Base-by-base conservation (phyloP, 1,284 basidiomycete genomes). In the Tylopilus sp. region DNA sequence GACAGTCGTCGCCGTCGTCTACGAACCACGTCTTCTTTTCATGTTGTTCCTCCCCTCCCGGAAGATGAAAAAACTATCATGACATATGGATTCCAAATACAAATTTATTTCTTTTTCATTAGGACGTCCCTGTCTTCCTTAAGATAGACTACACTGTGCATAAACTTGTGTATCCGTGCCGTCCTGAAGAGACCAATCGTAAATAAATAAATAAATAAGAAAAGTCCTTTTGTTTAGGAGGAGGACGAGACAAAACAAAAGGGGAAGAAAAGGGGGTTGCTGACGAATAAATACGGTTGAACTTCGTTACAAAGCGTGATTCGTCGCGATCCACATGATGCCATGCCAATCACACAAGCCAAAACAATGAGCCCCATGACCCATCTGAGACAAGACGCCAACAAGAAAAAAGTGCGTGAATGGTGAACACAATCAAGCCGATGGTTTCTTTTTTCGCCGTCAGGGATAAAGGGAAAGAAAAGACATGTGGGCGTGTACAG, bases 71-170 rank as follows among this genome's bases (percentile, higher is more conserved):
- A n/a, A n/a, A n/a, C n/a, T n/a, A n/a, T n/a, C n/a, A n/a, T n/a
- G n/a, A n/a, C n/a, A n/a, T n/a, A n/a, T n/a, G n/a, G n/a, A n/a
- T n/a, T n/a, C n/a, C n/a, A n/a, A n/a, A n/a, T n/a, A n/a, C n/a
- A n/a, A n/a, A n/a, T n/a, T n/a, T n/a, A n/a, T n/a, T n/a, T n/a
- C n/a, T 23, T 23, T 23, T 44, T 44, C 31, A 40, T 57, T 62
- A 58, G 60, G 38, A 41, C 34, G 49, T 51, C 49, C 9, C 10
- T 34, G 10, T 12, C 29, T 49, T 43, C 41, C 39, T 39, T 63
- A 63, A 41, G 44, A 54, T 63, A 64, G 47, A 64, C 61, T 63
- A 63, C 53, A 57, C 39, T 25, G 61, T 42, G 35, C 41, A 54
- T 61, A 61, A 23, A 44, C 41, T 43, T 55, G 52, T 37, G 39